Base-by-base conservation (phyloP, 345 rosid genomes). In the Eucalyptus brandiana region DNA sequence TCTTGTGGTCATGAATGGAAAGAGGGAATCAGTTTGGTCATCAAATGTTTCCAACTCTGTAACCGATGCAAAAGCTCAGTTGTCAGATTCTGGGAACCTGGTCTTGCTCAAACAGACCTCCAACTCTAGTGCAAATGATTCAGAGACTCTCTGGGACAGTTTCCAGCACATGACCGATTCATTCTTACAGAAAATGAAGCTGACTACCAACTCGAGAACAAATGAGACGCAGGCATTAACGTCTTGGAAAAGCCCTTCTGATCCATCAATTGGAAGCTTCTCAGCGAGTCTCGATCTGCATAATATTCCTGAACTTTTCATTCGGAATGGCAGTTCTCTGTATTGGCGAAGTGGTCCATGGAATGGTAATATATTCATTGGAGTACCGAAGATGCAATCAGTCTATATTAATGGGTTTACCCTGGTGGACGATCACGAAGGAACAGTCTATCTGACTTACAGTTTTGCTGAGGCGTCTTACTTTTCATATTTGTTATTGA, bases 271-370 rank as follows among this genome's bases (percentile, higher is more conserved):
- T 6, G 94, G 95, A n/a, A 87, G 51, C n/a, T 91, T 81, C 32
- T 49, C 90, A 6, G 80, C 58, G 3, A 89, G 91, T 53, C 3
- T 94, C 7, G 65, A 91, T 15, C 91, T 65, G 5, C 69, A 6
- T 24, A 90, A 91, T 28, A 89, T 90, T 83, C 93, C 94, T 11
- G 92, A 93, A 83, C 49, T 54, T 47, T 53, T 92, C 12, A 44
- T 94, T 16, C 92, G 95, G 98, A 95, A 95, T 8, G 93, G 90
- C 47, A 87, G 60, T 14, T 53, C 30, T 21, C 93, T 93, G 2
- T 69, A 72, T 14, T 95, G 95, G 97, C 92, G 97, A 30, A 92
- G 93, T 32, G 96, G 96, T 28, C 96, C 96, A 2, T 96, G 97
- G 98, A 93, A 93, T 86, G 93, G 96, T 88, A 93, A 88, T 88